Base-by-base conservation (phyloP, 495 filamentous ascomycete species). In the Xylaria longipes region DNA sequence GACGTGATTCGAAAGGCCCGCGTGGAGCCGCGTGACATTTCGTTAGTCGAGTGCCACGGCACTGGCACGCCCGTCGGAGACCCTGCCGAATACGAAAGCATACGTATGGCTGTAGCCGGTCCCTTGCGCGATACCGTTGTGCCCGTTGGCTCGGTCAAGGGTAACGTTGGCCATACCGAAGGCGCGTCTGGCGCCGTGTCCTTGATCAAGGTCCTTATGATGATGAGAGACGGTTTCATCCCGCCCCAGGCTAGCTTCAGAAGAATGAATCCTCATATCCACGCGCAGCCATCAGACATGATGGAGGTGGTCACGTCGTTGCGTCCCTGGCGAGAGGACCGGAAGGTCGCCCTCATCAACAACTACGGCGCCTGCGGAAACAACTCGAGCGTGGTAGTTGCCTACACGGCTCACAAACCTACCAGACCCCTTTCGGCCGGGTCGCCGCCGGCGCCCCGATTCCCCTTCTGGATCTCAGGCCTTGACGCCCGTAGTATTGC, bases 101-200 rank as follows among this genome's bases (percentile, higher is more conserved):
- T n/a, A n/a, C n/a, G n/a, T n/a, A n/a, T n/a, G n/a, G n/a, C n/a
- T n/a, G n/a, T n/a, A n/a, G n/a, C n/a, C n/a, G n/a, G n/a, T n/a
- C n/a, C n/a, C n/a, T n/a, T n/a, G n/a, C n/a, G n/a, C n/a, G n/a
- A n/a, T n/a, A n/a, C n/a, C n/a, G n/a, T n/a, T n/a, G n/a, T n/a
- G n/a, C n/a, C n/a, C n/a, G n/a, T n/a, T n/a, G n/a, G n/a, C n/a
- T 86, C 86, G 0, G 82, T 87, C 0, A 89, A 89, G 79, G 74
- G 81, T 0, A 67, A 78, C 5, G 67, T 88, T 4, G 87, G 87
- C 15, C 87, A 89, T 65, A 78, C 80, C 0, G 87, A 88, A 48
- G 76, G 76, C 0, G 76, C 83, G 0, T 85, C 84, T 0, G 87
- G 87, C 0, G 65, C 85, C 0, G 45, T 70, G 0, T 77, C 80